Conservation (phyloP, 2,329 filamentous ascomycete genomes). For the Ciborinia camelliae region DNA sequence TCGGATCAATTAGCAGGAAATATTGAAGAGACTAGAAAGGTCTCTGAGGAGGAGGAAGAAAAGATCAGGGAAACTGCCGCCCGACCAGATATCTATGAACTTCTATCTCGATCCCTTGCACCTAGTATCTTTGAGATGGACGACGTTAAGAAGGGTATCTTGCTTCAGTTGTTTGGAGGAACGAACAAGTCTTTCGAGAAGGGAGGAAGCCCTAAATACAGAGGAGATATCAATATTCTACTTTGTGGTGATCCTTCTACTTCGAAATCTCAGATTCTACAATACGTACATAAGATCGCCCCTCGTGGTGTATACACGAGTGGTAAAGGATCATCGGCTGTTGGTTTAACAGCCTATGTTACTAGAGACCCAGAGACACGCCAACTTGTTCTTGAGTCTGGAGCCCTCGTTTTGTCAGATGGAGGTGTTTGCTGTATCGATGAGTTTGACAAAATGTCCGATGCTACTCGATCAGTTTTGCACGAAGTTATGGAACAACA, state of each 20-base stretch:
- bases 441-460: slow-evolving; percentile 78
- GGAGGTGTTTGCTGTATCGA: slow-evolving; percentile 77
- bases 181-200: slow-evolving; percentile 98
- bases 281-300: slow-evolving; percentile 97
- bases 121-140: slow-evolving; percentile 98
- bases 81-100: slow-evolving; percentile 85
- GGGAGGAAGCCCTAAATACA: slow-evolving; percentile 89
- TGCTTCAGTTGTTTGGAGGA: slow-evolving; percentile 93
- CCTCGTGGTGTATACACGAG: slow-evolving; percentile 79
- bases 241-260: slow-evolving; percentile 97
- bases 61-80: slow-evolving; percentile 80
- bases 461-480: slow-evolving; percentile 68
- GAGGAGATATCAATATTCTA: slow-evolving; percentile 95
- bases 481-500: slow-evolving; percentile 83
- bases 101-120: slow-evolving; percentile 84
- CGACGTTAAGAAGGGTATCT: slow-evolving; percentile 96
- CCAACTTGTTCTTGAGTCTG: slow-evolving; percentile 71
- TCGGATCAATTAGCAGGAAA: slow-evolving; percentile 57
- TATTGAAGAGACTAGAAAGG: slow-evolving; percentile 78
- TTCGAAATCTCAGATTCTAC: slow-evolving; percentile 88
- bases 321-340: slow-evolving; percentile 71
- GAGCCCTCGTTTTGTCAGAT: slow-evolving; percentile 69
- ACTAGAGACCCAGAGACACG: slow-evolving; percentile 71
- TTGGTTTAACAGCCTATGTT: slow-evolving; percentile 74
- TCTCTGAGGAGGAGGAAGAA: slow-evolving; percentile 80